A percentile compares a stretch with the other conserved stretches of the same genome.
phyloP scores from a whole-genome alignment of 768 basidiomycete genomes.

The Mycena haematopus region DNA sequence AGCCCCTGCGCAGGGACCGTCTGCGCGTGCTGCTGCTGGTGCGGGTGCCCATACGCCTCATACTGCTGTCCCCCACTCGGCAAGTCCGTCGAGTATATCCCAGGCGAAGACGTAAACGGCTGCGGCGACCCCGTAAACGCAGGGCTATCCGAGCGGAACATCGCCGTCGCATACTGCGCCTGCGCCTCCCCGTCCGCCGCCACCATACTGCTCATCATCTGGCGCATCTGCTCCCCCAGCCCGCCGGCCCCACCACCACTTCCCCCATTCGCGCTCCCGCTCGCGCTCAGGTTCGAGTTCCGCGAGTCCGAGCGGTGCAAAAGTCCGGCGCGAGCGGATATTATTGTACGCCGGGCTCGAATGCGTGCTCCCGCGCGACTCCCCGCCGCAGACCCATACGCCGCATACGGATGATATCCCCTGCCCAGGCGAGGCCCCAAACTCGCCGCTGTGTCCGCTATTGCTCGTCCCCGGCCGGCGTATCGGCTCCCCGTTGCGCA shows the following conservation, averaged over 20 bases:
- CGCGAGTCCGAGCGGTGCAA: constrained; percentile 46
- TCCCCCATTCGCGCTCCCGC: constrained; percentile 23
- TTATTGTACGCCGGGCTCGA: constrained; percentile 53
- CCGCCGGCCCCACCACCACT: constrained; percentile 18
- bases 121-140: constrained; percentile 35
- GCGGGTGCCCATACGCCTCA: constrained; percentile 15
- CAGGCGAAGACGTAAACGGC: constrained; percentile 29
- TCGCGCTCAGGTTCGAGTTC: constrained; percentile 41
- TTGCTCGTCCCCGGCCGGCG: constrained; percentile 56
- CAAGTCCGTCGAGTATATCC: constrained; percentile 28
- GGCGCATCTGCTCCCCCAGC: constrained; percentile 52
- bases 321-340: constrained; percentile 45
- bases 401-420: constrained; percentile 66
- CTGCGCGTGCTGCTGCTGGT: constrained; percentile 29
- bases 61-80: constrained; percentile 12
- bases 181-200: constrained; percentile 21
- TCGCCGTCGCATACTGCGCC: constrained; percentile 25
- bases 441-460: constrained; percentile 38
- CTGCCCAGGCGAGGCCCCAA: constrained; percentile 45
- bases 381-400: constrained; percentile 39
- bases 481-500: constrained; percentile 57
- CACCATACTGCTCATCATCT: constrained; percentile 44
- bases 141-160: constrained; percentile 52
- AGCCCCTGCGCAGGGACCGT: constrained; percentile 26
- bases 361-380: constrained; percentile 47